These are phyloP conservation scores for Aspergillus bridgeri DNA, from an alignment of 495 filamentous ascomycete genomes.

Conservation along the genomic window DNA sequence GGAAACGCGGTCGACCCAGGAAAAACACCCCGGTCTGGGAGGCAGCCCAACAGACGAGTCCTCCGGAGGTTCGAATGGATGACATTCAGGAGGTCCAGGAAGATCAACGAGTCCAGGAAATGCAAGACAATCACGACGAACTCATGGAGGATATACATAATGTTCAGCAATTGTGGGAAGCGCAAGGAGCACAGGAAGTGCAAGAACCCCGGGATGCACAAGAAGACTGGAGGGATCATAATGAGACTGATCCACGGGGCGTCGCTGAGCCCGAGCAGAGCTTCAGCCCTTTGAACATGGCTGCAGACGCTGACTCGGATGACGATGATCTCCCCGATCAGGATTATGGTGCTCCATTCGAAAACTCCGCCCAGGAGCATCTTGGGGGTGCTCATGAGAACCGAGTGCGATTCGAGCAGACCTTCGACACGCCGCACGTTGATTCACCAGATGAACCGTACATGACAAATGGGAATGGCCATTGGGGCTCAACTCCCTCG, in stretches of 20 bases:
- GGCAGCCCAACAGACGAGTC: slow-evolving; percentile 1
- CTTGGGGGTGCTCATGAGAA: slow-evolving; percentile 1
- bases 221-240: no score
- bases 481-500: slow-evolving; percentile 39
- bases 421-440: slow-evolving; percentile 30
- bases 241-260: background rate
- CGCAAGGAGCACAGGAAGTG: background rate
- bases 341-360: slow-evolving; percentile 20
- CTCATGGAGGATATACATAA: background rate
- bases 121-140: background rate
- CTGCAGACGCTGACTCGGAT: slow-evolving; percentile 17
- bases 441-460: slow-evolving; percentile 30
- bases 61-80: background rate
- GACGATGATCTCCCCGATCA: slow-evolving; percentile 17
- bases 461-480: slow-evolving; percentile 26
- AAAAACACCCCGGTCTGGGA: slow-evolving; percentile 31
- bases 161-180: background rate
- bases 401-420: slow-evolving; percentile 12
- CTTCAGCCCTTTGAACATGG: slow-evolving; percentile 29
- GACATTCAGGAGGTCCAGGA: background rate
- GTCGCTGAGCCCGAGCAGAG: slow-evolving; percentile 14
- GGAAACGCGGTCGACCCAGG: slow-evolving; percentile 38
- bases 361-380: slow-evolving; percentile 20
- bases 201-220: background rate
- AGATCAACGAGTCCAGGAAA: background rate